phyloP scores from a whole-genome alignment of 768 basidiomycete species.

The Collybiopsis confluens region DNA sequence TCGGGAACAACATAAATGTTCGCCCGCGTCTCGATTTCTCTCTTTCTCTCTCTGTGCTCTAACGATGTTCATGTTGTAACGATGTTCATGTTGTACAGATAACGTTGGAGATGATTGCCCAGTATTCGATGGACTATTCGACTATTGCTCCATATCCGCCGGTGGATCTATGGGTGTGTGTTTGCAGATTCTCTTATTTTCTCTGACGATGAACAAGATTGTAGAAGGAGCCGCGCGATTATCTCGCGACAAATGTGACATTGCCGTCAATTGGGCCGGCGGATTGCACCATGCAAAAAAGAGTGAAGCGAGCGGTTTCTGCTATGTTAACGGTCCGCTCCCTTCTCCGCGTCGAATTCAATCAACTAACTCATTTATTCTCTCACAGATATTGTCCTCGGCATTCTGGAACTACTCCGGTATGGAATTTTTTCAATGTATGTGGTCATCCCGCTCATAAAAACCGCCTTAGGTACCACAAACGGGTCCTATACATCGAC shows the following conservation, averaged over 20 bases:
- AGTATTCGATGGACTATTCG: constrained; percentile 97
- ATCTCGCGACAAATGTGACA: constrained; percentile 96
- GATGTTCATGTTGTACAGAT: constrained; percentile 42
- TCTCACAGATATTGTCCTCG: constrained; percentile 88
- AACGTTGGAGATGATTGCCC: constrained; percentile 99
- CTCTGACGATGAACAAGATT: no score
- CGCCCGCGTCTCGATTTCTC: constrained; percentile 16
- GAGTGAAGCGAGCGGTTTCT: constrained; percentile 98
- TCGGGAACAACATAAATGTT: constrained; percentile 96
- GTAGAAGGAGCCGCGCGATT: constrained; percentile 96
- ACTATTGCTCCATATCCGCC: constrained; percentile 99
- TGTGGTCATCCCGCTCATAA: background rate
- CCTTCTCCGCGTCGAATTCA: background rate
- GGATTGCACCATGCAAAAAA: constrained; percentile 99
- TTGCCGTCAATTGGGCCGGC: constrained; percentile 99
- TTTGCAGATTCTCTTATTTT: background rate
- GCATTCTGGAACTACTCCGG: constrained; percentile 91
- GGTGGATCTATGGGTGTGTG: constrained; percentile 95
- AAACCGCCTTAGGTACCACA: constrained; percentile 67
- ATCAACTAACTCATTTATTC: background rate
- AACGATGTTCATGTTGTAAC: background rate
- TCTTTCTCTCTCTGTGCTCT: background rate
- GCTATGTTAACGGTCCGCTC: constrained; percentile 89
- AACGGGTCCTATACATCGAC: constrained; percentile 94
- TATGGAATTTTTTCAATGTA: constrained; percentile 26